These are phyloP conservation scores for Suillus fuscotomentosus DNA, from an alignment of 768 basidiomycete genomes.

Conservation along the genomic window DNA sequence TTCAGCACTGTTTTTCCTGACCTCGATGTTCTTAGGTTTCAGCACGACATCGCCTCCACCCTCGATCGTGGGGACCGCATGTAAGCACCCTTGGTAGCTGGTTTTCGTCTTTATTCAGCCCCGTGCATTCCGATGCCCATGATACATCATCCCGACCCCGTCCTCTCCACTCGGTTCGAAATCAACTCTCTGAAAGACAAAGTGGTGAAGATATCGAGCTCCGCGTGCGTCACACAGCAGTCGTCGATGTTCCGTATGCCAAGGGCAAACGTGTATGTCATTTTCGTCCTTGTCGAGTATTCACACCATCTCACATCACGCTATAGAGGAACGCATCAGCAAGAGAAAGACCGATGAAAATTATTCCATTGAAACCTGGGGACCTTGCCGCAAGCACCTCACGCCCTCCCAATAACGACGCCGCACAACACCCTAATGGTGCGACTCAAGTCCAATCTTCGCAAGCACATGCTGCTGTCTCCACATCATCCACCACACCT, in stretches of 20 bases:
- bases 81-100: too few relatives aligned
- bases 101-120: too few relatives aligned
- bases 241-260: background rate
- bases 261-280: background rate
- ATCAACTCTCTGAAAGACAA: background rate
- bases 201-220: background rate
- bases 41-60: too few relatives aligned
- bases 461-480: background rate
- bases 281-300: background rate
- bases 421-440: background rate
- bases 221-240: rapidly evolving
- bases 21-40: too few relatives aligned
- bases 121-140: background rate
- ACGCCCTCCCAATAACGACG: background rate
- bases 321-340: background rate
- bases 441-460: background rate
- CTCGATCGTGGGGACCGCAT: too few relatives aligned
- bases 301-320: background rate
- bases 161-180: background rate
- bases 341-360: background rate
- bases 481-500: background rate
- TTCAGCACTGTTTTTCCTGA: too few relatives aligned
- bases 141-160: too few relatives aligned
- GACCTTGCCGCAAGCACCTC: background rate
- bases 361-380: background rate